Percentiles rank a stretch among this genome's conserved stretches.
phyloP scores from a whole-genome alignment of 1,284 basidiomycete genomes.

The Chondrostereum purpureum region DNA sequence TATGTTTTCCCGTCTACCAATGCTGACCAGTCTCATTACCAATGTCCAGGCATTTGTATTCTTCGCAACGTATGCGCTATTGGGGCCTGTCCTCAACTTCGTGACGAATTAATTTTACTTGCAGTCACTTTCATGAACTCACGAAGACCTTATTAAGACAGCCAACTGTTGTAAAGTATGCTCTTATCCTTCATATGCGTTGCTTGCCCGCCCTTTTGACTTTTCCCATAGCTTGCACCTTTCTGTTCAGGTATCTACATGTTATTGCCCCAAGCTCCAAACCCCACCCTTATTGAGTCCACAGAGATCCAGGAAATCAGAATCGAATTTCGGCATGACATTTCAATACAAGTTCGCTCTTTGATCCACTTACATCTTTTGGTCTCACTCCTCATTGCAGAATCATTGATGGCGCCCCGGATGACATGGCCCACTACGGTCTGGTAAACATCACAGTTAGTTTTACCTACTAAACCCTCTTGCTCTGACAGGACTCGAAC shows the following conservation, averaged over 20 bases:
- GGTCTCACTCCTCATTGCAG: conserved; percentile 25
- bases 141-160: conserved; percentile 64
- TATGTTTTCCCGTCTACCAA: conserved; percentile 18
- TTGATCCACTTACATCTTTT: neutral
- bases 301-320: conserved; percentile 47
- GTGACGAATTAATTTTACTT: no score
- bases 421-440: conserved; percentile 65
- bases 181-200: conserved; percentile 15
- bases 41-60: conserved; percentile 69
- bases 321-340: conserved; percentile 55
- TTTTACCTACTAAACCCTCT: neutral
- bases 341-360: conserved; percentile 73
- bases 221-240: conserved; percentile 62
- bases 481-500: conserved; percentile 63
- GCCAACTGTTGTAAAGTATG: conserved; percentile 69
- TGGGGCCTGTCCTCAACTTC: no score
- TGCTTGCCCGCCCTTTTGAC: conserved; percentile 16
- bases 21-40: conserved; percentile 6
- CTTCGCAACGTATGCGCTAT: conserved; percentile 72
- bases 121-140: conserved; percentile 69
- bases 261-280: no score
- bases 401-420: conserved; percentile 59
- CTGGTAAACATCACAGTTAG: conserved; percentile 7
- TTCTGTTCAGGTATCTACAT: conserved; percentile 61
- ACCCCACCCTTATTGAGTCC: no score